Conservation (phyloP, 2,329 filamentous ascomycete species). For the Phoma sp. region DNA sequence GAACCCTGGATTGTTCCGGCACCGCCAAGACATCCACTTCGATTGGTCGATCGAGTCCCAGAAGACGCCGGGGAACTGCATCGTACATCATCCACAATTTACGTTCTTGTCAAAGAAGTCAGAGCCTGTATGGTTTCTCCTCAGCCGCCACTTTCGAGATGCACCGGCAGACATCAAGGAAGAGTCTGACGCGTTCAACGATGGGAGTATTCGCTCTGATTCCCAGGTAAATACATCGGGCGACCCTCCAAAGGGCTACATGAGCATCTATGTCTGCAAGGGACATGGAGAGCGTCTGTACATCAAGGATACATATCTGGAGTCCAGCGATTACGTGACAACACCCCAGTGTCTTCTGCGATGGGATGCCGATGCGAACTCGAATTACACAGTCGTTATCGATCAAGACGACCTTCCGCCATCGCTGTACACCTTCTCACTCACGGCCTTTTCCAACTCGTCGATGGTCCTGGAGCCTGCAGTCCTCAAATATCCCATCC, state of each 20-base stretch:
- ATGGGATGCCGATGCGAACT: slow-evolving; percentile 64
- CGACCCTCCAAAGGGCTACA: slow-evolving; percentile 69
- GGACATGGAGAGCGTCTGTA: slow-evolving; percentile 74
- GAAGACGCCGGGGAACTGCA: slow-evolving; percentile 72
- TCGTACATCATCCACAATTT: slow-evolving; percentile 70
- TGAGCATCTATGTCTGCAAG: slow-evolving; percentile 83
- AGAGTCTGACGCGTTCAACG: slow-evolving; percentile 41
- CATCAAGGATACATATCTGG: slow-evolving; percentile 72
- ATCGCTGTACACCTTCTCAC: slow-evolving; percentile 79
- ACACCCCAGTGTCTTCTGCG: slow-evolving; percentile 89
- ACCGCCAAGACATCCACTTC: slow-evolving; percentile 90
- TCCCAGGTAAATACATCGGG: slow-evolving; percentile 32
- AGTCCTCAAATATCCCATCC: slow-evolving; percentile 63
- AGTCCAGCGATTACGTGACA: slow-evolving; percentile 87
- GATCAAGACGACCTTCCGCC: slow-evolving; percentile 80
- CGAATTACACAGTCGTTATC: slow-evolving; percentile 69
- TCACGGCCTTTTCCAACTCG: slow-evolving; percentile 78
- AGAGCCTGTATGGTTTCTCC: slow-evolving; percentile 79
- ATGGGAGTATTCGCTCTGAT: slow-evolving; percentile 35
- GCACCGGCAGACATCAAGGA: slow-evolving; percentile 42
- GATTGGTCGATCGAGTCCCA: slow-evolving; percentile 69
- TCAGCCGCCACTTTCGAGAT: slow-evolving; percentile 85
- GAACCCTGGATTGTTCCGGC: slow-evolving; percentile 83
- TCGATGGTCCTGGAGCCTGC: slow-evolving; percentile 69
- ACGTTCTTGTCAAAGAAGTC: slow-evolving; percentile 59